Evolutionary conservation across 768 basidiomycete species (phyloP).

Genomic region (Auriculariales sp.): DNA sequence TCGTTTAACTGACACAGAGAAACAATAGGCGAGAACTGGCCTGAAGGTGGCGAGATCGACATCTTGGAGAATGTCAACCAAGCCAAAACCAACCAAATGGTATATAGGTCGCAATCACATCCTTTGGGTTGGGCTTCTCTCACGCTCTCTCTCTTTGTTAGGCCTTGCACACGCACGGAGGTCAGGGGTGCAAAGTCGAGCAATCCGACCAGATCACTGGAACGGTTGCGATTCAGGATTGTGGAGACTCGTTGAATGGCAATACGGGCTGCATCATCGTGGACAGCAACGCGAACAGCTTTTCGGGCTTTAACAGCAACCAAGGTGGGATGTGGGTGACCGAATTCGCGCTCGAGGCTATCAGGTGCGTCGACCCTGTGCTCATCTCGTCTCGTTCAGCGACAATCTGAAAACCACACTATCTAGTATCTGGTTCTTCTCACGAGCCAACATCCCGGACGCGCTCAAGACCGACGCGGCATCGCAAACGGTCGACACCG

Average conservation of each 20-base stretch:
- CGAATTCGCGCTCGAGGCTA: slow-evolving; percentile 49
- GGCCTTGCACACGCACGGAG: not conserved
- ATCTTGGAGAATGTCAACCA: slow-evolving; percentile 73
- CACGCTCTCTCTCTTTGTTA: not conserved
- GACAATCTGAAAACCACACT: too few species aligned
- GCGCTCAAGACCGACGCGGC: slow-evolving; percentile 33
- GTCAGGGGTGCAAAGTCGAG: not conserved
- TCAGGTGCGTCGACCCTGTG: slow-evolving; percentile 36
- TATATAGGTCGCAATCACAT: not conserved
- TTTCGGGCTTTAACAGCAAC: slow-evolving; percentile 50
- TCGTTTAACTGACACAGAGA: too few species aligned
- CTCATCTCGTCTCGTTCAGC: not conserved
- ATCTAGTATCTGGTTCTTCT: not conserved
- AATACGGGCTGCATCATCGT: slow-evolving; percentile 55
- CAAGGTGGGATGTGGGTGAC: slow-evolving; percentile 68
- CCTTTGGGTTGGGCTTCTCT: not conserved
- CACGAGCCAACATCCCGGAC: slow-evolving; percentile 30
- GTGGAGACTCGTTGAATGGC: not conserved
- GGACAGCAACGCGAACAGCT: slow-evolving; percentile 39
- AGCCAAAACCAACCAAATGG: slow-evolving; percentile 48
- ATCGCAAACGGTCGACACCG: slow-evolving; percentile 30
- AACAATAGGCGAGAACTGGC: too few species aligned
- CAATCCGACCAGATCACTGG: not conserved
- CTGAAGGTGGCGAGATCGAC: slow-evolving; percentile 69
- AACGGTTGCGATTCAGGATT: not conserved